These are phyloP conservation scores for Raddia distichophylla DNA, from an alignment of 176 grass and related monocot species.

Conservation along the genomic window DNA sequence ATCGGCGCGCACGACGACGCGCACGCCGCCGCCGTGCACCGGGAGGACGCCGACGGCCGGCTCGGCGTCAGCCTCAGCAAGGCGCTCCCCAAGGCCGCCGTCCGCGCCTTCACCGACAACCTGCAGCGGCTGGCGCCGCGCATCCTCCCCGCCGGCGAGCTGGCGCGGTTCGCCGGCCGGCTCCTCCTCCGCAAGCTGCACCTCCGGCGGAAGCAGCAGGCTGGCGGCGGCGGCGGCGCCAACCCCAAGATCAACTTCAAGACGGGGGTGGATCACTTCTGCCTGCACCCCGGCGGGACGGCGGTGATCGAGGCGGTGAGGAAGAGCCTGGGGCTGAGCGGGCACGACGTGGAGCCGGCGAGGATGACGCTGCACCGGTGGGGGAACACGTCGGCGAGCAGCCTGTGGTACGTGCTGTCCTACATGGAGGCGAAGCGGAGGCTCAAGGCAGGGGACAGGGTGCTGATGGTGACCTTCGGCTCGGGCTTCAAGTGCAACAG, in stretches of 20 bases:
- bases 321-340: slow-evolving; percentile 51
- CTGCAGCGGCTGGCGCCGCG: slow-evolving; percentile 63
- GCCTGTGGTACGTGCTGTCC: slow-evolving; percentile 84
- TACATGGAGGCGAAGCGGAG: slow-evolving; percentile 93
- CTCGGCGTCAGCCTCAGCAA: slow-evolving; percentile 88
- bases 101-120: slow-evolving; percentile 80
- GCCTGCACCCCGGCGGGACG: slow-evolving; percentile 82
- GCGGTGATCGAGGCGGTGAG: slow-evolving; percentile 79
- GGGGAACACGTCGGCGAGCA: slow-evolving; percentile 95
- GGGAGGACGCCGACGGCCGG: slow-evolving; percentile 71
- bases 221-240: too few species aligned
- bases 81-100: slow-evolving; percentile 79
- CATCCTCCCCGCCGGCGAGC: slow-evolving; percentile 64
- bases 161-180: slow-evolving; percentile 39
- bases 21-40: slow-evolving; percentile 63
- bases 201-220: background rate
- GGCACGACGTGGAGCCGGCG: slow-evolving; percentile 73
- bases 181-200: slow-evolving; percentile 55
- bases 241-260: slow-evolving; percentile 70
- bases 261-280: slow-evolving; percentile 87
- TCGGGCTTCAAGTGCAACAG: slow-evolving; percentile 98
- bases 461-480: slow-evolving; percentile 88
- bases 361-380: slow-evolving; percentile 92
- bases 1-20: slow-evolving; percentile 61
- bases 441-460: slow-evolving; percentile 54